Evolutionary conservation across 108 stramenopile genomes (phyloP).

Genomic region (Cylindrotheca closterium): DNA sequence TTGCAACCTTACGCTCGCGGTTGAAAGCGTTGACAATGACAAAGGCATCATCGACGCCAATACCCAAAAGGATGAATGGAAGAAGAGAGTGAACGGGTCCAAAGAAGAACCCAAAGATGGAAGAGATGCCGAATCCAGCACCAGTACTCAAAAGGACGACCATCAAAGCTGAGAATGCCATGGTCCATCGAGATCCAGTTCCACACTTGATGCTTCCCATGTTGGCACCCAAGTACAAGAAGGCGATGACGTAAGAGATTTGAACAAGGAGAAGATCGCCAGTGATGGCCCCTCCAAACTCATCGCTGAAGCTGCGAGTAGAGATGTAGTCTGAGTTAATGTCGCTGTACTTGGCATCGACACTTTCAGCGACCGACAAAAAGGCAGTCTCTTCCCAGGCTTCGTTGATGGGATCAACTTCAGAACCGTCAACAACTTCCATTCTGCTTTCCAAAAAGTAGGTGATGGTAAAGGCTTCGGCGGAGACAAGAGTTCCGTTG

Average conservation of each 20-base stretch:
- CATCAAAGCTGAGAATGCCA: slow-evolving; percentile 46
- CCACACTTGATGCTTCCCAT: slow-evolving; percentile 56
- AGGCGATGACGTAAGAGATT: slow-evolving; percentile 51
- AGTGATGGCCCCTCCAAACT: slow-evolving; percentile 69
- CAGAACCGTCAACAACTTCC: slow-evolving; percentile 31
- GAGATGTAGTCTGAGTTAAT: slow-evolving; percentile 50
- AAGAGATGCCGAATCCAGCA: slow-evolving; percentile 72
- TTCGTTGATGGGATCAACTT: slow-evolving; percentile 48
- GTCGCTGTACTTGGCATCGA: slow-evolving; percentile 4
- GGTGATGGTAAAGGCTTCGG: slow-evolving; percentile 52
- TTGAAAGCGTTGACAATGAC: slow-evolving; percentile 78
- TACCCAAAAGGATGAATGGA: slow-evolving; percentile 81
- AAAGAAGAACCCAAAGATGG: slow-evolving; percentile 61
- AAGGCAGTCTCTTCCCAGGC: slow-evolving; percentile 58
- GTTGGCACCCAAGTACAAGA: slow-evolving; percentile 55
- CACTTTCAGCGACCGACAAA: slow-evolving; percentile 14
- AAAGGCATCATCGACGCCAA: slow-evolving; percentile 86
- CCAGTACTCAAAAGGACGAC: slow-evolving; percentile 62
- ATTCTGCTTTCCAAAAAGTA: slow-evolving; percentile 60
- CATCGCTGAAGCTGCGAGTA: slow-evolving; percentile 58
- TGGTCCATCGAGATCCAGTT: slow-evolving; percentile 56
- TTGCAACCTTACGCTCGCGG: slow-evolving; percentile 55
- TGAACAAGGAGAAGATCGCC: slow-evolving; percentile 53
- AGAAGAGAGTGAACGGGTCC: slow-evolving; percentile 77
- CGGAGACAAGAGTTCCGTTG: slow-evolving; percentile 30